Evolutionary conservation across 306 rosid genomes (phyloP), one percentile per base, ranked within the genome.

Genomic region (Senna siamea): DNA sequence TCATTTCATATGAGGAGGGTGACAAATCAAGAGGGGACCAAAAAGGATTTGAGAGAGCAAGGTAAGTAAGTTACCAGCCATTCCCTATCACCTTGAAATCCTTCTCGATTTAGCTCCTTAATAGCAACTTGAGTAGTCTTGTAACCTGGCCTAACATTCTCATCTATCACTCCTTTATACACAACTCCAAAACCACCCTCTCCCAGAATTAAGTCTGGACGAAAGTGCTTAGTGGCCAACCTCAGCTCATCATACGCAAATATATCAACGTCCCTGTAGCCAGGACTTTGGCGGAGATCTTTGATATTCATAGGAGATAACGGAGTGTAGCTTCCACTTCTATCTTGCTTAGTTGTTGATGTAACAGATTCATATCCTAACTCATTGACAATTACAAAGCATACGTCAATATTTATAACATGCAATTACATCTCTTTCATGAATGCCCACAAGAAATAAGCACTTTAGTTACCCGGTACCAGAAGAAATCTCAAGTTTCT

Each of bases 111-210:
- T 72, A 92, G 99, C 84, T 92, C 99, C 83, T 94, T 94, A 59
- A 94, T 92, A 59, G 99, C 99, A 40, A 94, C 97, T 73, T 83
- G 90, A 6, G 79, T 83, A 55, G 77, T 22, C 79, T 77, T 75
- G 80, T 77, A 88, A 76, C 89, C 93, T 0, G 94, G 44, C 72
- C 91, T 90, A 22, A 91, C 93, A 68, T 74, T 81, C 53, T 83
- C 86, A 82, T 92, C 99, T 67, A 94, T 69, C 28, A 87, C 73
- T 61, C 99, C 99, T 83, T 88, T 94, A 78, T 94, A 94, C 19
- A 94, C 99, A 54, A 94, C 91, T 22, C 99, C 99, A 81, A 94
- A 94, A 28, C 97, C 99, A 66, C 99, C 99, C 77, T 94, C 99
- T 35, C 99, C 99, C 5, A 94, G 77, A 66, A 92, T 88, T 20